Base-by-base conservation (phyloP, 140 eudicot species). In the Oenanthe javanica region DNA sequence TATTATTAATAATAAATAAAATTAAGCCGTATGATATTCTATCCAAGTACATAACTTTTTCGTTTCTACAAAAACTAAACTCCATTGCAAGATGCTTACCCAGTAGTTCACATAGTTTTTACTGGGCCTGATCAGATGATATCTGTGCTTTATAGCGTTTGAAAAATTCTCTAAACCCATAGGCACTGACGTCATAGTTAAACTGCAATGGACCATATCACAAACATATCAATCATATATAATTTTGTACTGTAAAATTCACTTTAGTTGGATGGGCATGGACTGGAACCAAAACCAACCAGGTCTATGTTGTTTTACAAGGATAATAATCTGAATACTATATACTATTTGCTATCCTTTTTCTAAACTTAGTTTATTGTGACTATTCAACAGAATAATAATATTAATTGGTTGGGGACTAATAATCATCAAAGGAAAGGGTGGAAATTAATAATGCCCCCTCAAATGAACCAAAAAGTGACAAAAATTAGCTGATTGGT, bases 141-240 rank as follows among this genome's bases (percentile, higher is more conserved):
- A 88, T 48, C 36, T 51, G 87, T 75, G 93, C 77, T 54, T 89
- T 88, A 79, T 92, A 87, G 76, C 97, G 97, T 86, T 95, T 92
- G 90, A 95, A 95, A 85, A 85, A 92, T 82, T 95, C 97, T 78
- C 96, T 86, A 79, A 95, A 95, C 79, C 99, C 97, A 50, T 95
- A 95, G 21, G 91, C 81, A 72, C 97, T 95, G 71, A 82, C 81
- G 75, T 95, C 99, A 77, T 88, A 87, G 87, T 90, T 89, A 84
- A 88, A 95, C 99, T 95, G 92, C 1, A 0, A 79, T 81, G 82
- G 25, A 67, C 2, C 23, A 81, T 42, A 49, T 13, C 70, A 64
- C 19, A 48, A 12, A 21, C 45, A 42, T 19, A 77, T n/a, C 66
- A 66, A 40, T 61, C 16, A 31, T 45, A 18, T 3, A 72, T 23